Conservation (phyloP, 2,329 filamentous ascomycete species). For the Claviceps sp. region DNA sequence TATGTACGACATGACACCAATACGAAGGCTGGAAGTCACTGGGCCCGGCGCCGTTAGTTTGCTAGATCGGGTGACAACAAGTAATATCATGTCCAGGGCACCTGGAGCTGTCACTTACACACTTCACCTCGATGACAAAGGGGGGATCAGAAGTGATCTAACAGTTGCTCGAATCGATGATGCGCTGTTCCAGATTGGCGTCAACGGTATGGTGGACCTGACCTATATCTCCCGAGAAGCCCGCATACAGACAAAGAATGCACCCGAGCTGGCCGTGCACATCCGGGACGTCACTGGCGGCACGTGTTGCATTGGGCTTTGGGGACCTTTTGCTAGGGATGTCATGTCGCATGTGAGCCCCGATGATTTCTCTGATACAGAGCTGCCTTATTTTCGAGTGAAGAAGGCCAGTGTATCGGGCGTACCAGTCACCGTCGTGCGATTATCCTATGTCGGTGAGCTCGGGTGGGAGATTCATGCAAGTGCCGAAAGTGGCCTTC, state of each 20-base stretch:
- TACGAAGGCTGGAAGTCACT: slow-evolving; percentile 42
- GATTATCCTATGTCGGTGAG: slow-evolving; percentile 48
- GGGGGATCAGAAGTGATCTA: slow-evolving; percentile 42
- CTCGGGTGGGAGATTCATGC: slow-evolving; percentile 49
- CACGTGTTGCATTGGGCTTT: slow-evolving; percentile 48
- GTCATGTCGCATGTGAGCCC: slow-evolving; percentile 32
- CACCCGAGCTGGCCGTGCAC: slow-evolving; percentile 29
- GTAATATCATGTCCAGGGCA: slow-evolving; percentile 28
- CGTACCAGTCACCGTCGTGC: slow-evolving; percentile 41
- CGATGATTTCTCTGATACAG: slow-evolving; percentile 31
- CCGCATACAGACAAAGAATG: slow-evolving; percentile 27
- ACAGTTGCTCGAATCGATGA: slow-evolving; percentile 38
- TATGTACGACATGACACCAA: slow-evolving; percentile 49
- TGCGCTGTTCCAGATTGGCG: slow-evolving; percentile 39
- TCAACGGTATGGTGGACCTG: slow-evolving; percentile 40
- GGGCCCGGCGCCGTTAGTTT: slow-evolving; percentile 43
- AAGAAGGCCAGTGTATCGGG: slow-evolving; percentile 36
- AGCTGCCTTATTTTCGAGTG: slow-evolving; percentile 34
- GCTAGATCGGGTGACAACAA: slow-evolving; percentile 38
- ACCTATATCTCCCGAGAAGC: slow-evolving; percentile 42
- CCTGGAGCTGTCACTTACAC: slow-evolving; percentile 41
- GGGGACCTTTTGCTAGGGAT: slow-evolving; percentile 42
- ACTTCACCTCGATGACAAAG: slow-evolving; percentile 38
- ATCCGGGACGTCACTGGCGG: slow-evolving; percentile 46
- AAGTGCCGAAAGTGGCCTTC: slow-evolving; percentile 42